These are phyloP conservation scores for Syncephalastrum monosporum DNA, from an alignment of 371 early-diverging fungal genomes.

Conservation along the genomic window DNA sequence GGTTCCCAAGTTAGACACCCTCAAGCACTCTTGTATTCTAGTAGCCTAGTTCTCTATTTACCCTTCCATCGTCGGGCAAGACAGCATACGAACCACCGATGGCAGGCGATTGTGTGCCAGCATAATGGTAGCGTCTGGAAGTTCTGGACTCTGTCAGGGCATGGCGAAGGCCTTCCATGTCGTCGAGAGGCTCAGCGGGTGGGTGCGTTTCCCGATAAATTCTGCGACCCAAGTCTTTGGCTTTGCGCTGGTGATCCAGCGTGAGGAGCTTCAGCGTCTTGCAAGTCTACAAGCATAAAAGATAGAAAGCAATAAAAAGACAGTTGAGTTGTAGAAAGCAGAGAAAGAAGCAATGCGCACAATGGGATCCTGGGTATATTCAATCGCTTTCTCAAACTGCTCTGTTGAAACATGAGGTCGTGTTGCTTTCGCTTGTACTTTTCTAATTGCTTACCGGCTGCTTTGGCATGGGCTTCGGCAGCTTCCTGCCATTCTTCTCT, in stretches of 20 bases:
- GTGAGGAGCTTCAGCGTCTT: conserved; percentile 31
- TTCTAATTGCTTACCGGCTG: conserved; percentile 33
- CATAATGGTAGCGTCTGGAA: conserved; percentile 1
- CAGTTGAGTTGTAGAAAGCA: not conserved
- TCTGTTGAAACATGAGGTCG: conserved; percentile 18
- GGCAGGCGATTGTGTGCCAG: conserved; percentile 12
- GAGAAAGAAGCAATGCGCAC: conserved; percentile 15
- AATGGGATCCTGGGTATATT: conserved; percentile 35
- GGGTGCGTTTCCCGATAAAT: conserved; percentile 6
- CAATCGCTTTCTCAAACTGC: conserved; percentile 37
- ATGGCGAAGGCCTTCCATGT: conserved; percentile 16
- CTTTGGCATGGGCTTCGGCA: conserved; percentile 43
- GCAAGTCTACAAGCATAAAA: conserved; percentile 19
- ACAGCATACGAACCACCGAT: conserved; percentile 36
- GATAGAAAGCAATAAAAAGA: not conserved
- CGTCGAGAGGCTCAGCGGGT: conserved; percentile 1
- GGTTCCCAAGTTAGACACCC: too few species aligned
- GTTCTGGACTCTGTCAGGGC: conserved; percentile 8
- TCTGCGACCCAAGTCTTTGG: conserved; percentile 30
- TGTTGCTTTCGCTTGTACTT: too few species aligned
- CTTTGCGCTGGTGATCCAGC: conserved; percentile 35
- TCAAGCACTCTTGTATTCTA: too few species aligned
- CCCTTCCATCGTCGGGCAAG: conserved; percentile 13
- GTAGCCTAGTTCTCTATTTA: not conserved
- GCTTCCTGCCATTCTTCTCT: conserved; percentile 49